A percentile compares a stretch with the other conserved stretches of the same genome.
These are phyloP conservation scores for Metschnikowia santaceciliae DNA, from an alignment of 805 yeast species.

Conservation along the genomic window DNA sequence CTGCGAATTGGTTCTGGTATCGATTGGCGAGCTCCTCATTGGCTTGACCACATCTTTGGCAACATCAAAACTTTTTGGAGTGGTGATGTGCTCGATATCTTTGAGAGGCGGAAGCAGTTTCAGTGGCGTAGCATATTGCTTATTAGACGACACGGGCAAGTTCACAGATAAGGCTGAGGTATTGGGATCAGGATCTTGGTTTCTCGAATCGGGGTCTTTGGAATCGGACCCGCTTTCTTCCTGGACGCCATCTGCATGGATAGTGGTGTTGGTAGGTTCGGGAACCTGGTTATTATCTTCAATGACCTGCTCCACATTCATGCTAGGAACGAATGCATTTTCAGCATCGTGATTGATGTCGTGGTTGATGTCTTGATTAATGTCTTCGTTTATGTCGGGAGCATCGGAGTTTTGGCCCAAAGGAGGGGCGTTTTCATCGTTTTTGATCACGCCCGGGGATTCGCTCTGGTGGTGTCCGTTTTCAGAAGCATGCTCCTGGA, in stretches of 20 bases:
- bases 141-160: constrained; percentile 8
- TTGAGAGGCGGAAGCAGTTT: constrained; percentile 40
- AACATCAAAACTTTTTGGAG: constrained; percentile 40
- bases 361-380: neutral
- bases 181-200: constrained; percentile 12
- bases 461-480: neutral
- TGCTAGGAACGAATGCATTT: neutral
- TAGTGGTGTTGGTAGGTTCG: neutral
- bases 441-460: neutral
- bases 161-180: constrained; percentile 10
- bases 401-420: constrained; percentile 12
- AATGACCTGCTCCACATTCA: neutral
- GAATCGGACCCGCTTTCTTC: constrained; percentile 5
- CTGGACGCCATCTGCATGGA: neutral
- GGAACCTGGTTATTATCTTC: neutral
- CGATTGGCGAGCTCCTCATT: constrained; percentile 23
- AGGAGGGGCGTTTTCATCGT: constrained; percentile 3
- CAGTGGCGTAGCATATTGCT: constrained; percentile 36
- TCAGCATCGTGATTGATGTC: neutral
- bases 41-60: constrained; percentile 29
- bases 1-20: constrained; percentile 8
- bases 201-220: neutral
- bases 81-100: constrained; percentile 38
- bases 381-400: neutral
- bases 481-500: neutral